phyloP scores from a whole-genome alignment of 495 filamentous ascomycete species.

The Corynascus novoguineensis region DNA sequence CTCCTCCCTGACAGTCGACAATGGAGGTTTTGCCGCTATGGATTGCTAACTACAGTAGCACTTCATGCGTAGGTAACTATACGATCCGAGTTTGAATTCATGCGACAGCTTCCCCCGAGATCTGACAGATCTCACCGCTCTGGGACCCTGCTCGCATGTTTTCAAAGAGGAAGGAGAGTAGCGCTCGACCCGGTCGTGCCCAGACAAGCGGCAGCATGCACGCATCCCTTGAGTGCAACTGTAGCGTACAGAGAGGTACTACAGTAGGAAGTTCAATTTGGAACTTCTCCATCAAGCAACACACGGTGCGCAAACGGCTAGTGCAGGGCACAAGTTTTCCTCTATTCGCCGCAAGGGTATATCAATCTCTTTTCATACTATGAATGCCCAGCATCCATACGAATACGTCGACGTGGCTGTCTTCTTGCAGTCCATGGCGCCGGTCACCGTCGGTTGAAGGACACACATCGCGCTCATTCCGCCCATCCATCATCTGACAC shows the following conservation, averaged over 20 bases:
- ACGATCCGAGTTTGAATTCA: neutral
- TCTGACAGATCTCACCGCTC: neutral
- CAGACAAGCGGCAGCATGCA: neutral
- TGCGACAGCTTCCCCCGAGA: neutral
- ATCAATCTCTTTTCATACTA: neutral
- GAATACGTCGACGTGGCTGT: no score
- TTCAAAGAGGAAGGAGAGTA: constrained; percentile 5
- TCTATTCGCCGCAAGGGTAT: neutral
- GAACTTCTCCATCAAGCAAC: neutral
- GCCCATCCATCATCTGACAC: no score
- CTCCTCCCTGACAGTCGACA: no score
- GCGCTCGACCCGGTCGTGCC: neutral
- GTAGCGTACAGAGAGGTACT: no score
- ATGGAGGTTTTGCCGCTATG: no score
- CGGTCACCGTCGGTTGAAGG: neutral
- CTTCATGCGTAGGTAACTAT: no score
- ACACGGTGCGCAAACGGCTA: no score
- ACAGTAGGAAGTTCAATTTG: neutral
- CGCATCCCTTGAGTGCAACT: neutral
- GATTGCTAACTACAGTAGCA: no score
- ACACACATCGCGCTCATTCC: no score
- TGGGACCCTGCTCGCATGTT: neutral
- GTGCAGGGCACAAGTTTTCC: no score
- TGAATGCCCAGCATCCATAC: neutral
- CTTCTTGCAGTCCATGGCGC: neutral